phyloP scores from a whole-genome alignment of 306 rosid genomes.

The Hippophae tibetana region DNA sequence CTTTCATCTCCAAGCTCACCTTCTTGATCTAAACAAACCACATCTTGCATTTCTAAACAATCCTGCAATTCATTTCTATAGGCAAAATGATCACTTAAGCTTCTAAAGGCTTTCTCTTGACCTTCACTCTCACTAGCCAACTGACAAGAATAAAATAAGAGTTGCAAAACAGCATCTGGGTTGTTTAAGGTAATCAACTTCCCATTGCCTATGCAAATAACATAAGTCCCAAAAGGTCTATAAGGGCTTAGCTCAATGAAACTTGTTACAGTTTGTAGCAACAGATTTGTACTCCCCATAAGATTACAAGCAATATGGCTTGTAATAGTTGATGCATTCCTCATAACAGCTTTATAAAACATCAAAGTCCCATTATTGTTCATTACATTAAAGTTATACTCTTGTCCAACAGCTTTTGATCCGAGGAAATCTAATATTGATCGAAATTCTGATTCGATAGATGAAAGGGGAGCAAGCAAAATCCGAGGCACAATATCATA shows the following conservation, averaged over 20 bases:
- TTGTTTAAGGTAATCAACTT: conserved; percentile 35
- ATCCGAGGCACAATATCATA: conserved; percentile 64
- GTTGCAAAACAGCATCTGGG: conserved; percentile 65
- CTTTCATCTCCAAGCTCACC: conserved; percentile 33
- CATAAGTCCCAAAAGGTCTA: conserved; percentile 66
- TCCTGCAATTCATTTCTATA: conserved; percentile 30
- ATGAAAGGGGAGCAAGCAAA: conserved; percentile 48
- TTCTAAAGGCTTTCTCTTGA: conserved; percentile 18
- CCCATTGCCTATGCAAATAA: conserved; percentile 42
- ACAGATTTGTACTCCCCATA: conserved; percentile 56
- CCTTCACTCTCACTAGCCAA: conserved; percentile 17
- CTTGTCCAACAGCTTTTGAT: neutral
- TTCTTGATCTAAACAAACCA: conserved; percentile 26
- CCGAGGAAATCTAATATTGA: conserved; percentile 26
- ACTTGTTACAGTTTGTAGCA: conserved; percentile 38
- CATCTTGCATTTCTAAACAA: conserved; percentile 27
- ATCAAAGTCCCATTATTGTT: neutral
- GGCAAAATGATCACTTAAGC: conserved; percentile 36
- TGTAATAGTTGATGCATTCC: conserved; percentile 35
- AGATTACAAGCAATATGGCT: conserved; percentile 56
- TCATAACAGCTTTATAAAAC: conserved; percentile 42
- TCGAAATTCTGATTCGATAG: conserved; percentile 17
- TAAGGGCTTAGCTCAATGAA: conserved; percentile 61
- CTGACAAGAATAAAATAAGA: conserved; percentile 47
- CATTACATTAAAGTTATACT: neutral